These are phyloP conservation scores for Hyaloscypha hepaticicola DNA, from an alignment of 495 filamentous ascomycete species.

Conservation along the genomic window DNA sequence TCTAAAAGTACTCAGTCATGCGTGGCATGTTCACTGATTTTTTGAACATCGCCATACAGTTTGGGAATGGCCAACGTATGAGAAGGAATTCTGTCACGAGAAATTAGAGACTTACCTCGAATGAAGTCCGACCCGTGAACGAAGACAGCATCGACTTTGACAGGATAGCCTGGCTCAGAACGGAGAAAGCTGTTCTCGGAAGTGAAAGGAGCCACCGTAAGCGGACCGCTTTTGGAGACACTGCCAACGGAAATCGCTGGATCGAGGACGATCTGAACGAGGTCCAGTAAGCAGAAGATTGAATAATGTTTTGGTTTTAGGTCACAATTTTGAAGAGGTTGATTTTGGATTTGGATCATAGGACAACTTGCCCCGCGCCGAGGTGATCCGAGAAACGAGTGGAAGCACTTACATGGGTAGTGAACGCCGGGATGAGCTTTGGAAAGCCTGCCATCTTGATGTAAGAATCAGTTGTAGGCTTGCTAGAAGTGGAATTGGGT, in stretches of 20 bases:
- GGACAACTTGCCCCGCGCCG: background rate
- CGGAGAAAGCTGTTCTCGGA: conserved; percentile 31
- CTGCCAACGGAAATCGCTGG: conserved; percentile 32
- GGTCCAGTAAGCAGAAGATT: background rate
- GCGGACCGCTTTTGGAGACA: conserved; percentile 26
- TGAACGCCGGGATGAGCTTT: conserved; percentile 48
- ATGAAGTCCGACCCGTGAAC: conserved; percentile 25
- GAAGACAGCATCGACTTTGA: conserved; percentile 48
- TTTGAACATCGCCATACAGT: no score
- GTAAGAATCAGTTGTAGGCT: background rate
- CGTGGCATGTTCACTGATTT: no score
- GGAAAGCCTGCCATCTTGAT: conserved; percentile 42
- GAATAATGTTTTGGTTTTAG: background rate
- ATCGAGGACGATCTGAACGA: conserved; percentile 36
- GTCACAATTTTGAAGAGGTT: background rate
- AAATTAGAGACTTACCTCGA: no score
- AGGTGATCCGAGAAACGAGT: background rate
- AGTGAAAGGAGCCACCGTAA: conserved; percentile 36
- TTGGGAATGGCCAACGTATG: no score
- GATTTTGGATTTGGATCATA: background rate
- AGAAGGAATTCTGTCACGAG: no score
- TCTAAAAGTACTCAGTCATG: no score
- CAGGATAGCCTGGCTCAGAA: conserved; percentile 36
- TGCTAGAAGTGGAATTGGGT: background rate
- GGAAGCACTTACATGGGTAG: conserved; percentile 34